These are phyloP conservation scores for Aeschynomene evenia DNA, from an alignment of 306 rosid species.

Conservation along the genomic window DNA sequence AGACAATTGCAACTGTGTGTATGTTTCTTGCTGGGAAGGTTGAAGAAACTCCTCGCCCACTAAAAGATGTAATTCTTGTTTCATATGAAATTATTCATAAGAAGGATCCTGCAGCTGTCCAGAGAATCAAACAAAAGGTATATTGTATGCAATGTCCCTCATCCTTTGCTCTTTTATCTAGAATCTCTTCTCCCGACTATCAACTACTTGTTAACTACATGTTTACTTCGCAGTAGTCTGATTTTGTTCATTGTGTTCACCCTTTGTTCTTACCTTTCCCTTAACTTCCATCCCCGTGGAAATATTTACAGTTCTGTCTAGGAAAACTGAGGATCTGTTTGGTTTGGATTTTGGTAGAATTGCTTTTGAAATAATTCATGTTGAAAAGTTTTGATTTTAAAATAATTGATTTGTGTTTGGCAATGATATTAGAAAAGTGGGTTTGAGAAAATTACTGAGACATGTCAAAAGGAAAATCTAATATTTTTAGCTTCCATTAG, in stretches of 20 bases:
- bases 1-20: slow-evolving; percentile 95
- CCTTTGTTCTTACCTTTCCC: background rate
- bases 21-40: slow-evolving; percentile 99
- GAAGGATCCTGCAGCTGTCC: slow-evolving; percentile 88
- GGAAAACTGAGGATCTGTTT: no score
- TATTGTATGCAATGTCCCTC: slow-evolving; percentile 1
- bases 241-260: background rate
- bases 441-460: no score
- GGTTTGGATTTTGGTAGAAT: no score
- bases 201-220: slow-evolving; percentile 13
- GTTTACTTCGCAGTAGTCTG: slow-evolving; percentile 7
- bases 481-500: no score
- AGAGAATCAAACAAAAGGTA: slow-evolving; percentile 95
- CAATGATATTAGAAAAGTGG: no score
- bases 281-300: background rate
- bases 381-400: no score
- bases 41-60: slow-evolving; percentile 98
- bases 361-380: no score
- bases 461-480: no score
- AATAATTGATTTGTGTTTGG: no score
- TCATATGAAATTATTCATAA: slow-evolving; percentile 90
- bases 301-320: background rate
- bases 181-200: slow-evolving; percentile 28
- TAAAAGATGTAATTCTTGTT: slow-evolving; percentile 89
- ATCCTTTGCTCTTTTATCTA: background rate